Percentiles rank a stretch among this genome's conserved stretches.
phyloP scores from a whole-genome alignment of 2,329 filamentous ascomycete species.

The Arthrocladium fulminans region DNA sequence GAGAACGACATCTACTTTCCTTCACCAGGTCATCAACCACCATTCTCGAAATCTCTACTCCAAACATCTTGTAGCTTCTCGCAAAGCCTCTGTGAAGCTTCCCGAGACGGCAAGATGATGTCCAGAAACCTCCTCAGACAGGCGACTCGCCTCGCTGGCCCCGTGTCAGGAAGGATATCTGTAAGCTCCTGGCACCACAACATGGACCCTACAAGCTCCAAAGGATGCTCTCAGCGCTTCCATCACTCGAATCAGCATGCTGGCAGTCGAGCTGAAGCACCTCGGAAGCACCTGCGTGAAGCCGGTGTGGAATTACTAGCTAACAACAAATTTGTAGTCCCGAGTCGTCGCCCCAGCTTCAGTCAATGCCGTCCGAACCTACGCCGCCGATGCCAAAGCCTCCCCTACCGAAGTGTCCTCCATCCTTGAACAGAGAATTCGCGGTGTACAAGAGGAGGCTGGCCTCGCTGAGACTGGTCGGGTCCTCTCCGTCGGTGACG shows the following conservation, averaged over 20 bases:
- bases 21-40: slow-evolving; percentile 14
- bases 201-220: slow-evolving; percentile 36
- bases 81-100: slow-evolving; percentile 19
- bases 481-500: slow-evolving; percentile 99
- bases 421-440: slow-evolving; percentile 98
- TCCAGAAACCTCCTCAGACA: slow-evolving; percentile 98
- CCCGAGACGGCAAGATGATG: slow-evolving; percentile 57
- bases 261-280: slow-evolving; percentile 4
- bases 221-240: slow-evolving; percentile 33
- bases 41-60: slow-evolving; percentile 33
- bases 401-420: slow-evolving; percentile 96
- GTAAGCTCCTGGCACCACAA: slow-evolving; percentile 59
- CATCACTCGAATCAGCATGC: slow-evolving; percentile 10
- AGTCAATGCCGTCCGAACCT: slow-evolving; percentile 69
- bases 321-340: slow-evolving; percentile 48
- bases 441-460: slow-evolving; percentile 95
- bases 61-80: slow-evolving; percentile 14
- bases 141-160: slow-evolving; percentile 89
- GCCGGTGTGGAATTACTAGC: slow-evolving; percentile 34
- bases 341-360: slow-evolving; percentile 76
- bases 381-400: slow-evolving; percentile 89
- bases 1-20: slow-evolving; percentile 7
- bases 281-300: background rate
- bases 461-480: slow-evolving; percentile 96
- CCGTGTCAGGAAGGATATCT: slow-evolving; percentile 84